Conservation (phyloP, 2,329 filamentous ascomycete species). For the Eurotiales sp. region DNA sequence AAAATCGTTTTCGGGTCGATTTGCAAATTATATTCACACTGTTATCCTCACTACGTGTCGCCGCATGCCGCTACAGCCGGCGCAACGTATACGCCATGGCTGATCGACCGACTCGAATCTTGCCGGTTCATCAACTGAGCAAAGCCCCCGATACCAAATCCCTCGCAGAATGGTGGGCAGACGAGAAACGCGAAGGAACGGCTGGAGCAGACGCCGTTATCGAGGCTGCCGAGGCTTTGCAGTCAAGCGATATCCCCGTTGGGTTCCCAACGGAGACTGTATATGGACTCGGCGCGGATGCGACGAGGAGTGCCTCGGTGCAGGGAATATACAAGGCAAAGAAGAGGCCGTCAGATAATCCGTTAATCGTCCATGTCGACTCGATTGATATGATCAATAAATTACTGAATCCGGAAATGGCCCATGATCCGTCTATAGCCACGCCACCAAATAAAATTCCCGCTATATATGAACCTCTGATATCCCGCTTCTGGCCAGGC, state of each 20-base stretch:
- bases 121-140: conserved; percentile 37
- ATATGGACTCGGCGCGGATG: conserved; percentile 94
- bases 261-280: conserved; percentile 98
- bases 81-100: conserved; percentile 11
- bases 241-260: conserved; percentile 67
- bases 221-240: conserved; percentile 64
- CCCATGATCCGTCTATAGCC: conserved; percentile 23
- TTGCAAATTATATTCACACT: conserved; percentile 1
- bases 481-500: conserved; percentile 87
- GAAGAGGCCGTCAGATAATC: conserved; percentile 87
- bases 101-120: conserved; percentile 29
- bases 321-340: conserved; percentile 91
- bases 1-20: too few species aligned
- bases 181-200: conserved; percentile 33
- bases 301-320: conserved; percentile 77
- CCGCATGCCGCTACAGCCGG: conserved; percentile 1
- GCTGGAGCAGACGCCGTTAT: conserved; percentile 52
- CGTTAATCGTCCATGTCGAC: conserved; percentile 86
- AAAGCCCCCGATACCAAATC: conserved; percentile 27
- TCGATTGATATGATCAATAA: conserved; percentile 71
- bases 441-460: conserved; percentile 54
- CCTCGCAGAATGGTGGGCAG: conserved; percentile 38
- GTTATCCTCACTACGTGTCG: conserved; percentile 8
- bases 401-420: conserved; percentile 48
- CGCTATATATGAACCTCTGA: conserved; percentile 70